Conservation (phyloP, 2,329 filamentous ascomycete species). For the Pseudogymnoascus sp. region DNA sequence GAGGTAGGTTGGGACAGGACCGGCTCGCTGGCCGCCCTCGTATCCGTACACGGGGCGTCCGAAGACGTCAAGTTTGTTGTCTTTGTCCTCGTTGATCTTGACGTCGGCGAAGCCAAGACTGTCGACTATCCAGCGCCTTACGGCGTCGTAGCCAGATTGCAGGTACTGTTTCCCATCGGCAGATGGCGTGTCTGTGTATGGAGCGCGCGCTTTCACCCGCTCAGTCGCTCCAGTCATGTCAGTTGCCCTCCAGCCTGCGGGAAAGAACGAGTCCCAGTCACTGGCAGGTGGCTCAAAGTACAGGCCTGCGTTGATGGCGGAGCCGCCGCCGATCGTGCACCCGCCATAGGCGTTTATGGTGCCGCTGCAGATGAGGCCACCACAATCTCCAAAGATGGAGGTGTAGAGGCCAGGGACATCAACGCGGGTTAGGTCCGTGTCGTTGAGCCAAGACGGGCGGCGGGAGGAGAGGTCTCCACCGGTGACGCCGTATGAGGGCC, state of each 20-base stretch:
- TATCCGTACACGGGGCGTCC: constrained; percentile 43
- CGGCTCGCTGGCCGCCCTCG: constrained; percentile 41
- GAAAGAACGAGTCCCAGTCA: constrained; percentile 45
- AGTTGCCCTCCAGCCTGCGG: constrained; percentile 41
- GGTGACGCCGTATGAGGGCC: constrained; percentile 41
- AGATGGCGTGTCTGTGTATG: constrained; percentile 38
- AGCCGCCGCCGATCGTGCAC: constrained; percentile 45
- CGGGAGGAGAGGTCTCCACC: constrained; percentile 35
- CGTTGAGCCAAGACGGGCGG: constrained; percentile 40
- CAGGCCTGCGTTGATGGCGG: constrained; percentile 46
- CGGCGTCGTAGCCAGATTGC: constrained; percentile 40
- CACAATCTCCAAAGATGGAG: constrained; percentile 39
- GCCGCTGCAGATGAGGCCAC: constrained; percentile 36
- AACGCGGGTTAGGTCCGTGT: constrained; percentile 41
- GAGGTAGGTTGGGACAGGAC: constrained; percentile 42
- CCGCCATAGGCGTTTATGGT: constrained; percentile 38
- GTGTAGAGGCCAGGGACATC: constrained; percentile 45
- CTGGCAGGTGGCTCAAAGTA: constrained; percentile 46
- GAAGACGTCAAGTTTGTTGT: constrained; percentile 41
- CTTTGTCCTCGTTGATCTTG: constrained; percentile 37
- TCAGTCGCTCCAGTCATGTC: constrained; percentile 41
- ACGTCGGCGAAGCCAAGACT: constrained; percentile 41
- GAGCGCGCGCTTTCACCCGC: constrained; percentile 38
- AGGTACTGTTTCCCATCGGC: constrained; percentile 38
- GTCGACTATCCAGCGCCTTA: constrained; percentile 43